Conservation (phyloP, 768 basidiomycete species). For the Boletus rubescentipes region DNA sequence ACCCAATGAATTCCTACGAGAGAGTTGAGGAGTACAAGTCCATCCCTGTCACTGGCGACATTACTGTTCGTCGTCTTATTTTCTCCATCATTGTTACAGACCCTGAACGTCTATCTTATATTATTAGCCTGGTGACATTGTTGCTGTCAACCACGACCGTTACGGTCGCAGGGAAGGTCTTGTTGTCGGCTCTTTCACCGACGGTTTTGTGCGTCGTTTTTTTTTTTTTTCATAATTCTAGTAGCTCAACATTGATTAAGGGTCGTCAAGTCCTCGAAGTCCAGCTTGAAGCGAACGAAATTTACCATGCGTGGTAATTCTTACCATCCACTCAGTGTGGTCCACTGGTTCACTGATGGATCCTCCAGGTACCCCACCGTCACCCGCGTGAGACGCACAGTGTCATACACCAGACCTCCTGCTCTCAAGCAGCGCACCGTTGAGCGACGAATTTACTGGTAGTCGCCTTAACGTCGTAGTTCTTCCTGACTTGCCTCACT, state of each 20-base stretch:
- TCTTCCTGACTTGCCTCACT: neutral
- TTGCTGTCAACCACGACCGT: slow-evolving; percentile 65
- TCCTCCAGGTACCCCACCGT: slow-evolving; percentile 69
- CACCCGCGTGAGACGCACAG: slow-evolving; percentile 72
- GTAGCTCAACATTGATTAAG: slow-evolving; percentile 36
- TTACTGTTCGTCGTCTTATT: slow-evolving; percentile 27
- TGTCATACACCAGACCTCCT: slow-evolving; percentile 52
- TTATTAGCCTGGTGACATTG: slow-evolving; percentile 77
- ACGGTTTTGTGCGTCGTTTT: slow-evolving; percentile 55
- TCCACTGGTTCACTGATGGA: slow-evolving; percentile 1
- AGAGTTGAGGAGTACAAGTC: slow-evolving; percentile 32
- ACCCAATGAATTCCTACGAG: slow-evolving; percentile 40
- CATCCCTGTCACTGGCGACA: slow-evolving; percentile 33
- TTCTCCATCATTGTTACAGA: neutral
- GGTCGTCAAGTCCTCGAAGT: slow-evolving; percentile 83
- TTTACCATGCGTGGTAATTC: slow-evolving; percentile 66
- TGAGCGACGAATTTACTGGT: slow-evolving; percentile 80
- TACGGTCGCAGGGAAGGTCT: slow-evolving; percentile 74
- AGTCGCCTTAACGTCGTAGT: slow-evolving; percentile 20
- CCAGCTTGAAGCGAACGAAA: slow-evolving; percentile 66
- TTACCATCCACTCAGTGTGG: neutral
- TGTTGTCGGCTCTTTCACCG: slow-evolving; percentile 72
- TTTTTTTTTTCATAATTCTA: neutral
- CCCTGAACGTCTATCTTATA: slow-evolving; percentile 3
- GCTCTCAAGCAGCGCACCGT: slow-evolving; percentile 53